Conservation (phyloP, 805 yeast species). For the Saccharomyces eubayanus region DNA sequence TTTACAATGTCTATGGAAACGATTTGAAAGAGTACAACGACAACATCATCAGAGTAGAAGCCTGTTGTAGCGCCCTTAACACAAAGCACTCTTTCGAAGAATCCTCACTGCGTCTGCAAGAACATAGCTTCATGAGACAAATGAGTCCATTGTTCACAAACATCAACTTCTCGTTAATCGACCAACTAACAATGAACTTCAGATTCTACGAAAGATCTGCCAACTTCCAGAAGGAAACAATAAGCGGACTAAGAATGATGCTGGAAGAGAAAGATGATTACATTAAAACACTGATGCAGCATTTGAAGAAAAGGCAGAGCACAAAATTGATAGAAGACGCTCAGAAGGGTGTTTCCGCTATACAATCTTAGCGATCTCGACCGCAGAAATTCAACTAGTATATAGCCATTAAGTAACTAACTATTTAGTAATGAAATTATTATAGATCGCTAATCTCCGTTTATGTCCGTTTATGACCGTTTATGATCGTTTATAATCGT, state of each 20-base stretch:
- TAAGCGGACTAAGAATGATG: background rate
- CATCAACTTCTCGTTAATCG: background rate
- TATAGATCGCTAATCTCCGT: background rate
- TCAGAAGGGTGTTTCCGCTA: background rate
- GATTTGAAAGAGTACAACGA: background rate
- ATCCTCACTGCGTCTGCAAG: background rate
- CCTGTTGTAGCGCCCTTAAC: background rate
- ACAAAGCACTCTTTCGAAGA: background rate
- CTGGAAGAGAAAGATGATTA: background rate
- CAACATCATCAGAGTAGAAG: background rate
- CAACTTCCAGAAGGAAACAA: background rate
- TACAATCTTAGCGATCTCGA: background rate
- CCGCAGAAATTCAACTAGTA: background rate
- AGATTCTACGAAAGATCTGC: background rate
- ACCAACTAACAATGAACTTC: background rate
- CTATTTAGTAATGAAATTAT: background rate
- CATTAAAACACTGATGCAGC: background rate
- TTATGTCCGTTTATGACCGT: too few relatives aligned
- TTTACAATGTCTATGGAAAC: background rate
- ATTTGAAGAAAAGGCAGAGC: background rate
- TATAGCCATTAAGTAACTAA: background rate
- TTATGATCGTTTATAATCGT: background rate
- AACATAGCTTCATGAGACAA: background rate
- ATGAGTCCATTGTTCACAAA: background rate
- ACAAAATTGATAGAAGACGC: background rate